phyloP scores from a whole-genome alignment of 2,329 filamentous ascomycete genomes.

The Didymella sp. region DNA sequence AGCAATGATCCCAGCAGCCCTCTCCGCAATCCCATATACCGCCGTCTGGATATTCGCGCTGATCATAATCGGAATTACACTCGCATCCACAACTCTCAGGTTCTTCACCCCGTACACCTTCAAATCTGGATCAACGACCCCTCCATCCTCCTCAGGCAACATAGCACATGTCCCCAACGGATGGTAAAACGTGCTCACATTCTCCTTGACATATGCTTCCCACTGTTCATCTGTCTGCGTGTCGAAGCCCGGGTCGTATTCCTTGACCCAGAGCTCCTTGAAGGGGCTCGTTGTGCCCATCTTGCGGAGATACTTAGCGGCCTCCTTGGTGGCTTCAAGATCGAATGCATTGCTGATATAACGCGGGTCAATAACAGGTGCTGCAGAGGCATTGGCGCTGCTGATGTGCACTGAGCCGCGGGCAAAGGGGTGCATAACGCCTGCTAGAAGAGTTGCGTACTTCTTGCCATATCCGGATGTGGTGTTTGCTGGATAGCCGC shows the following conservation, averaged over 20 bases:
- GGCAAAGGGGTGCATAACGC: slow-evolving; percentile 42
- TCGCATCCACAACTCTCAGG: slow-evolving; percentile 34
- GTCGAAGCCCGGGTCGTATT: slow-evolving; percentile 34
- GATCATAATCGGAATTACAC: slow-evolving; percentile 32
- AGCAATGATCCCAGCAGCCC: slow-evolving; percentile 28
- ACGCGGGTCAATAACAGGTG: slow-evolving; percentile 32
- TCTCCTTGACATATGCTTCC: slow-evolving; percentile 23
- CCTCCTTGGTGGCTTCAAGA: slow-evolving; percentile 20
- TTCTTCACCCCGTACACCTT: slow-evolving; percentile 19
- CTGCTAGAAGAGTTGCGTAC: slow-evolving; percentile 40
- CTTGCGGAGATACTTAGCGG: slow-evolving; percentile 33
- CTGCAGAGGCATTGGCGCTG: slow-evolving; percentile 15
- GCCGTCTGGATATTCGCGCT: slow-evolving; percentile 33
- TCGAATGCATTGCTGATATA: slow-evolving; percentile 32
- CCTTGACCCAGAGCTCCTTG: slow-evolving; percentile 36
- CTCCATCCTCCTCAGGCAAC: background rate
- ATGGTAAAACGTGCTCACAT: slow-evolving; percentile 32
- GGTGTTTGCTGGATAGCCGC: slow-evolving; percentile 39
- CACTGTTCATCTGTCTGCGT: slow-evolving; percentile 31
- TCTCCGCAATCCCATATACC: slow-evolving; percentile 39
- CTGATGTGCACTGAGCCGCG: slow-evolving; percentile 32
- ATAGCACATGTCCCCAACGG: slow-evolving; percentile 45
- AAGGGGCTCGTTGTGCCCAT: slow-evolving; percentile 32
- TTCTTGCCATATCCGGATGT: slow-evolving; percentile 28
- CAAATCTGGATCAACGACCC: background rate